Evolutionary conservation across 2,329 filamentous ascomycete genomes (phyloP).

Genomic region (Septoria linicola): DNA sequence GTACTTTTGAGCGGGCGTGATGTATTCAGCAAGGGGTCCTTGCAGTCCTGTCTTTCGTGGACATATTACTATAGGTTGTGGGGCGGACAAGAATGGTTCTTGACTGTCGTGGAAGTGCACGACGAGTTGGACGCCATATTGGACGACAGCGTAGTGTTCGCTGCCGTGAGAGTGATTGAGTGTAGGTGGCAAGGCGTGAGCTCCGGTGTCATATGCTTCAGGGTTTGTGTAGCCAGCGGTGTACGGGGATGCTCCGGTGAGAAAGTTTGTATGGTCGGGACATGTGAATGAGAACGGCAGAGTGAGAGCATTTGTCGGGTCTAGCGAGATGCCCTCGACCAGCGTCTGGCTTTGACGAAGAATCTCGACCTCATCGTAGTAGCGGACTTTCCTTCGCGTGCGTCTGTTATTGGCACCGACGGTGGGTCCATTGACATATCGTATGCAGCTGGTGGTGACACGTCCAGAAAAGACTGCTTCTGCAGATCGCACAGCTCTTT

Average conservation of each 20-base stretch:
- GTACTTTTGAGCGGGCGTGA: constrained; percentile 1
- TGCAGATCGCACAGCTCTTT: neutral
- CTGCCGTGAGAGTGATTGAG: neutral
- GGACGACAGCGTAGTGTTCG: constrained; percentile 1
- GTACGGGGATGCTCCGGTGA: neutral
- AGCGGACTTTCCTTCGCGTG: neutral
- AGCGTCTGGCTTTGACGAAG: neutral
- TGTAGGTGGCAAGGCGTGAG: neutral
- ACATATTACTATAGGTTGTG: neutral
- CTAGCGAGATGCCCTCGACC: neutral
- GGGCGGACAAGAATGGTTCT: constrained; percentile 2
- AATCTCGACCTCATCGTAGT: neutral
- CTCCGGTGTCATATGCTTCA: neutral
- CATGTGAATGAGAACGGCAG: neutral
- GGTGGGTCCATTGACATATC: neutral
- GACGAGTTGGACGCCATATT: constrained; percentile 2
- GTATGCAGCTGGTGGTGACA: neutral
- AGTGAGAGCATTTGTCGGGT: neutral
- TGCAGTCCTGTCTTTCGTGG: neutral
- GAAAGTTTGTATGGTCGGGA: neutral
- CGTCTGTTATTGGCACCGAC: too few relatives aligned
- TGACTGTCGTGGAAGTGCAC: neutral
- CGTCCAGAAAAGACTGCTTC: neutral
- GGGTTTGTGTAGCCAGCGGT: neutral
- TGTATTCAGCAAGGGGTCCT: neutral